phyloP scores from a whole-genome alignment of 2,329 filamentous ascomycete species.

The Scopulariopsis brevicaulis region DNA sequence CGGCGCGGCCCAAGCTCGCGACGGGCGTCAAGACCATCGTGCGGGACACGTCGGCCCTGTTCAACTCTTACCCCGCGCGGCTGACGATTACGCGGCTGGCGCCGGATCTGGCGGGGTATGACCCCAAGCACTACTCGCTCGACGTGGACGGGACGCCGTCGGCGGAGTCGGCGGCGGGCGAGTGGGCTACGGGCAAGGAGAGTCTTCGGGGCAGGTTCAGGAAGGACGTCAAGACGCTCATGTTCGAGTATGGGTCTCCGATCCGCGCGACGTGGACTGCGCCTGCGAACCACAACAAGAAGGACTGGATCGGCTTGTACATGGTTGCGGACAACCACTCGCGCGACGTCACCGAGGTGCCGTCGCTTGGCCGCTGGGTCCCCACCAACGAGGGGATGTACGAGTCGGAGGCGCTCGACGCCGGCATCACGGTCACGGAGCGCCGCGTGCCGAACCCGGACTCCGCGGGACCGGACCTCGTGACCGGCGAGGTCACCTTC shows the following conservation, averaged over 20 bases:
- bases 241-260: slow-evolving; percentile 81
- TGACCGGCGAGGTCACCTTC: slow-evolving; percentile 77
- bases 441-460: slow-evolving; percentile 43
- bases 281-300: slow-evolving; percentile 74
- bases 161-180: slow-evolving; percentile 33
- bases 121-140: slow-evolving; percentile 72
- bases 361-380: slow-evolving; percentile 82
- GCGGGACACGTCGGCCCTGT: slow-evolving; percentile 74
- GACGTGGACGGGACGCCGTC: slow-evolving; percentile 57
- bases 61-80: slow-evolving; percentile 80
- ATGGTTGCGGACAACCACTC: slow-evolving; percentile 90
- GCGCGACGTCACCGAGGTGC: slow-evolving; percentile 70
- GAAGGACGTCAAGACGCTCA: slow-evolving; percentile 60
- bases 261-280: slow-evolving; percentile 87
- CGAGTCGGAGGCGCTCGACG: slow-evolving; percentile 63
- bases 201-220: slow-evolving; percentile 57
- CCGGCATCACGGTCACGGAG: slow-evolving; percentile 64
- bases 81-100: slow-evolving; percentile 73
- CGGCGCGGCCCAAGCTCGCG: slow-evolving; percentile 73
- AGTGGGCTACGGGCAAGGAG: slow-evolving; percentile 61
- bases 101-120: slow-evolving; percentile 67
- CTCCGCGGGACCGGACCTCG: slow-evolving; percentile 34
- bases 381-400: slow-evolving; percentile 68
- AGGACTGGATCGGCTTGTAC: slow-evolving; percentile 94
- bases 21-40: slow-evolving; percentile 79